phyloP scores from a whole-genome alignment of 306 rosid genomes.

The Lathyrus tuberosus region DNA sequence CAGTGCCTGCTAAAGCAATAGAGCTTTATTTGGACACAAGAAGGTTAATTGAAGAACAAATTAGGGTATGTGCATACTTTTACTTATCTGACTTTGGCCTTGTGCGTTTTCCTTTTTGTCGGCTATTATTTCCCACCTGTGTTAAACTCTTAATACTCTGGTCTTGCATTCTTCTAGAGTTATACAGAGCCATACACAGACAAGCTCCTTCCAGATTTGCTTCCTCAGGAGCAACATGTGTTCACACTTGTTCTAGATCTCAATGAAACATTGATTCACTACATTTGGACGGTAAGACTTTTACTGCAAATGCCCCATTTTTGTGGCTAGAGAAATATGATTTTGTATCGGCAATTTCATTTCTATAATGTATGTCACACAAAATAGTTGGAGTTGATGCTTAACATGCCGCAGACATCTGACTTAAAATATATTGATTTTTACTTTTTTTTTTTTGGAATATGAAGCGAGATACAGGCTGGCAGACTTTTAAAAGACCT shows the following conservation, averaged over 20 bases:
- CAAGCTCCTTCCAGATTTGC: constrained; percentile 98
- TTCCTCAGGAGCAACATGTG: constrained; percentile 77
- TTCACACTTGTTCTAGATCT: constrained; percentile 97
- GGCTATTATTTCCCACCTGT: neutral
- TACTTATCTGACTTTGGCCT: constrained; percentile 29
- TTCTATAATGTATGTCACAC: constrained; percentile 8
- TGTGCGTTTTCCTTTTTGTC: neutral
- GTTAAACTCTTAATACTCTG: constrained; percentile 32
- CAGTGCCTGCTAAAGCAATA: constrained; percentile 86
- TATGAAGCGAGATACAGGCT: constrained; percentile 89
- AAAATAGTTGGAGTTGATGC: constrained; percentile 19
- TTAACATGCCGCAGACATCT: constrained; percentile 16
- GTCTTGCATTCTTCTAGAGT: constrained; percentile 53
- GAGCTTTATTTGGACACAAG: constrained; percentile 82
- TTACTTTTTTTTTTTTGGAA: constrained; percentile 39
- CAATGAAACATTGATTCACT: constrained; percentile 87
- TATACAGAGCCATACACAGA: constrained; percentile 88
- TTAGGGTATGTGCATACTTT: constrained; percentile 55
- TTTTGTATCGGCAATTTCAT: constrained; percentile 4
- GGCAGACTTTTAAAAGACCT: constrained; percentile 98
- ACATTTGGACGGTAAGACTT: constrained; percentile 82
- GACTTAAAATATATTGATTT: constrained; percentile 35
- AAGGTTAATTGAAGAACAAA: constrained; percentile 78
- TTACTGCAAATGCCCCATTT: constrained; percentile 12
- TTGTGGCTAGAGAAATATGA: neutral